A percentile compares a stretch with the other conserved stretches of the same genome.
These are phyloP conservation scores for Fusarium anguioides DNA, from an alignment of 2,329 filamentous ascomycete species.

Conservation along the genomic window DNA sequence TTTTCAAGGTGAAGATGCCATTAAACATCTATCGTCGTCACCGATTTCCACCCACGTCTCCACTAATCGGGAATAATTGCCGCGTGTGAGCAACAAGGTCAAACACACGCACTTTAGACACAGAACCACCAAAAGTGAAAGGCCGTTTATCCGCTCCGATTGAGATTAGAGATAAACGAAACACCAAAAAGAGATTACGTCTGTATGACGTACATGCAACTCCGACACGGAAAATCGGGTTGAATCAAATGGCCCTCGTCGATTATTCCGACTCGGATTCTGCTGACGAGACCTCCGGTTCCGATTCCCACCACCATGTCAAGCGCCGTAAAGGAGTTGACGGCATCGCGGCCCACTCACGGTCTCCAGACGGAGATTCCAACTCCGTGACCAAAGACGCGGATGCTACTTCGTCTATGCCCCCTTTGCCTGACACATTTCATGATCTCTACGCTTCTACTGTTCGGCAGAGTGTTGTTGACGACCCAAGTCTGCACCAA, in stretches of 20 bases:
- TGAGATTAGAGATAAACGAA: neutral
- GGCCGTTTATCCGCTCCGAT: neutral
- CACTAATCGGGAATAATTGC: constrained; percentile 10
- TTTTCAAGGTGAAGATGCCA: constrained; percentile 3
- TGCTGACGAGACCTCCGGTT: constrained; percentile 38
- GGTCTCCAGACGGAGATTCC: constrained; percentile 1
- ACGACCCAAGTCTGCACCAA: constrained; percentile 86
- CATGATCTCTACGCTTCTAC: constrained; percentile 90
- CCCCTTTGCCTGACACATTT: constrained; percentile 82
- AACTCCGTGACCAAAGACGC: constrained; percentile 6
- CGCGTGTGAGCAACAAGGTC: neutral
- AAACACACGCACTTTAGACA: constrained; percentile 2
- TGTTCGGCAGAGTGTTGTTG: constrained; percentile 78
- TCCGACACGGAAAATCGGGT: neutral
- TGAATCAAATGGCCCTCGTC: constrained; percentile 68
- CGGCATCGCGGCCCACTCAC: constrained; percentile 29
- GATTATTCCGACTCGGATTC: constrained; percentile 62
- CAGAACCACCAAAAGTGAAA: neutral
- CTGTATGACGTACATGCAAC: constrained; percentile 6
- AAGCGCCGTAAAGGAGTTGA: constrained; percentile 51
- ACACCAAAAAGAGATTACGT: neutral
- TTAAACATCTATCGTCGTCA: constrained; percentile 2
- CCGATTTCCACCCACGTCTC: neutral
- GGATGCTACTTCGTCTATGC: constrained; percentile 57
- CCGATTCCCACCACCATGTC: constrained; percentile 48